Percentiles rank a stretch among this genome's conserved stretches.
phyloP scores from a whole-genome alignment of 1,284 basidiomycete species.

The Rhodotorula sp. region DNA sequence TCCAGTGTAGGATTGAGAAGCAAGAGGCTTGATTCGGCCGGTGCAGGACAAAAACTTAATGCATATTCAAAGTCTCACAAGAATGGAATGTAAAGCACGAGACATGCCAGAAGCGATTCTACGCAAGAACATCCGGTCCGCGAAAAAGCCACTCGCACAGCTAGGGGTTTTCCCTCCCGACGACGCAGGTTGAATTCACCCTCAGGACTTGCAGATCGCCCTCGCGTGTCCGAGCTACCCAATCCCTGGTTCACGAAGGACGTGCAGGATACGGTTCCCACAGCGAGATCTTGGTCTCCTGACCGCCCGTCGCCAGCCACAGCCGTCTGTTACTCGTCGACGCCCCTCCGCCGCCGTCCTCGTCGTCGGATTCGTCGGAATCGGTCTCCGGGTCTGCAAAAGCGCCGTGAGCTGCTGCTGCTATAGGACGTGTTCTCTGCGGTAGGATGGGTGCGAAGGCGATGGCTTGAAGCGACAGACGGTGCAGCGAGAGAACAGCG shows the following conservation, averaged over 20 bases:
- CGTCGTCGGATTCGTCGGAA: neutral
- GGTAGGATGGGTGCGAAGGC: constrained; percentile 27
- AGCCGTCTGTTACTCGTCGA: constrained; percentile 1
- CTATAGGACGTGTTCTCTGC: neutral
- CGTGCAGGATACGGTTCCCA: constrained; percentile 41
- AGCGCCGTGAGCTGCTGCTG: too few species aligned
- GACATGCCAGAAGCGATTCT: too few species aligned
- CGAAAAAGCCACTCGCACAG: too few species aligned
- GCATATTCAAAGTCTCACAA: too few species aligned
- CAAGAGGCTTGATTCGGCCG: too few species aligned
- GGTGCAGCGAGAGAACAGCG: constrained; percentile 42
- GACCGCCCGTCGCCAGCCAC: constrained; percentile 42
- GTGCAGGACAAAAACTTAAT: too few species aligned
- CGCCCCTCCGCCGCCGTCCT: neutral
- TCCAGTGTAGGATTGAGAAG: neutral
- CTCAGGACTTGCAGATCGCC: neutral
- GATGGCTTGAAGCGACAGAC: constrained; percentile 40
- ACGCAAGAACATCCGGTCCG: too few species aligned
- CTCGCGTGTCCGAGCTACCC: neutral
- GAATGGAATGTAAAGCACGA: too few species aligned
- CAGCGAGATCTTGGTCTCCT: constrained; percentile 41
- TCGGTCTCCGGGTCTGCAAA: neutral
- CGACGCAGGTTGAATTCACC: too few species aligned
- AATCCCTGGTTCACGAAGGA: neutral
- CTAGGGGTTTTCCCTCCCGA: too few species aligned